Conservation (phyloP, 1,284 basidiomycete species). For the Hemileia vastatrix region DNA sequence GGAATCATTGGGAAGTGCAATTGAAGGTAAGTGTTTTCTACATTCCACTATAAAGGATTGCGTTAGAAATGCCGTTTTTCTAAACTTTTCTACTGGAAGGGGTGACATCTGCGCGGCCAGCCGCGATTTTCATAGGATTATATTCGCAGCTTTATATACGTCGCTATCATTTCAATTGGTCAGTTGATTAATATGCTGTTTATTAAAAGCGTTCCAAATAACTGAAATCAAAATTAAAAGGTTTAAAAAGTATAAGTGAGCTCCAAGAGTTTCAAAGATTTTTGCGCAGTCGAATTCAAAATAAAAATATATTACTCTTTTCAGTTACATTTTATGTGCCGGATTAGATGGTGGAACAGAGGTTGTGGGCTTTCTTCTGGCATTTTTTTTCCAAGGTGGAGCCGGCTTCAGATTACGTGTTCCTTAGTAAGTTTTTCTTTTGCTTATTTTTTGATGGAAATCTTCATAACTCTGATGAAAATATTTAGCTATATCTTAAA, state of each 20-base stretch:
- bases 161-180: slow-evolving; percentile 16
- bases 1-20: slow-evolving; percentile 1
- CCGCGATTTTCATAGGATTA: slow-evolving; percentile 1
- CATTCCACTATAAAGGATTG: neutral
- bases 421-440: slow-evolving; percentile 3
- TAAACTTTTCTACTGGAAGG: neutral
- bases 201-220: neutral
- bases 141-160: slow-evolving; percentile 15
- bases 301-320: neutral
- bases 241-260: slow-evolving; percentile 22
- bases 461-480: neutral
- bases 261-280: neutral
- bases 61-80: neutral
- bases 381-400: slow-evolving; percentile 14
- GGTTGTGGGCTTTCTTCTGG: slow-evolving; percentile 2
- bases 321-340: slow-evolving; percentile 19
- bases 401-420: slow-evolving; percentile 10
- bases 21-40: slow-evolving; percentile 7
- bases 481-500: slow-evolving; percentile 14
- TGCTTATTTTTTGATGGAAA: neutral
- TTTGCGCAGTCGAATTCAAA: neutral
- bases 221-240: slow-evolving; percentile 4
- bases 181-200: neutral
- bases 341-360: slow-evolving; percentile 20
- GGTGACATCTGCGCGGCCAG: slow-evolving; percentile 13